Evolutionary conservation across 2,329 filamentous ascomycete genomes (phyloP), one percentile per base, ranked within the genome.

Genomic region (Diplodia sapinea): DNA sequence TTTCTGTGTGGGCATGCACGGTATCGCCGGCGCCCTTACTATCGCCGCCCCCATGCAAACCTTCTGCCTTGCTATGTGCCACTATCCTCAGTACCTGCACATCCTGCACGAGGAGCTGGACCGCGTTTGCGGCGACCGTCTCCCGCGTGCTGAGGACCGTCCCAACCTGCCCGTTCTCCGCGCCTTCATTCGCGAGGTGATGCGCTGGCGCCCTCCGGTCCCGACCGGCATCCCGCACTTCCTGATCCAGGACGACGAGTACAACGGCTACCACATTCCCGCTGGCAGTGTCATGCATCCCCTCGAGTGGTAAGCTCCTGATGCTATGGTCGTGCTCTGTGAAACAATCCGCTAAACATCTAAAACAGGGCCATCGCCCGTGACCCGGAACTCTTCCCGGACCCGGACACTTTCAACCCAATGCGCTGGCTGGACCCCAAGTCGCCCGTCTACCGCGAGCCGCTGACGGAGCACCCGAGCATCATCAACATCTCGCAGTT

Each of bases 251-350:
- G 86, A 88, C 59, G 87, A 89, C 66, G 77, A 82, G 12, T 89
- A 88, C 72, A 78, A 84, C 23, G 86, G 82, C 40, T 84, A 86
- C 75, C 81, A 82, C 68, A 87, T 89, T 61, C 86, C 85, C 11
- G 83, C 82, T n/a, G 87, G 86, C 2, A 81, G 79, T 62, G 78
- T 78, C 6, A 77, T 82, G 64, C 80, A 82, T 68, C 77, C 80
- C 5, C 75, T 80, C 31, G 79, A 82, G 70, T 82, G 80, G 80
- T 80, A 70, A 75, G 76, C 70, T 43, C 49, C 49, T 20, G 4
- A n/a, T 26, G 33, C 23, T 7, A 13, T 9, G 8, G 11, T 52
- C 36, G 3, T 4, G 13, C 7, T 43, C 8, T 5, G 50, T 66
- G 8, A 33, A n/a, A 43, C 12, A 23, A 11, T 8, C 8, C 1